Evolutionary conservation across 2,329 filamentous ascomycete genomes (phyloP).

Genomic region (Hypoxylon sp.): DNA sequence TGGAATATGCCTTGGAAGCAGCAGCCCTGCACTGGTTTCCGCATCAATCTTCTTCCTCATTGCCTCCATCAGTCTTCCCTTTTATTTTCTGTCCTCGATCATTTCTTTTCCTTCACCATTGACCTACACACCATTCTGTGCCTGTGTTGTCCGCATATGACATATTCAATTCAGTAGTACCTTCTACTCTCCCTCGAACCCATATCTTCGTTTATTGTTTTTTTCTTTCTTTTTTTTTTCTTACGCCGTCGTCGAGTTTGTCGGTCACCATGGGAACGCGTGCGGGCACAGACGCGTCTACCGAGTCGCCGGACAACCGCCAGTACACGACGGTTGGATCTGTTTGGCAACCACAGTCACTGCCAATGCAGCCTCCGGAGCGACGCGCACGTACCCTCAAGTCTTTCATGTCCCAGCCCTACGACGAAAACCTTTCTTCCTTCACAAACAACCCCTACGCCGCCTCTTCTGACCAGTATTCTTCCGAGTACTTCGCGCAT

Average conservation of each 20-base stretch:
- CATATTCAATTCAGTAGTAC: too few species aligned
- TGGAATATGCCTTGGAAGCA: neutral
- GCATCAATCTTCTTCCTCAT: too few species aligned
- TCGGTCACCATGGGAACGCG: conserved; percentile 20
- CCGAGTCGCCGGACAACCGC: conserved; percentile 32
- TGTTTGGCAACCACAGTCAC: conserved; percentile 58
- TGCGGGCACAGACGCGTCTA: neutral
- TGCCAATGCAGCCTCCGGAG: conserved; percentile 59
- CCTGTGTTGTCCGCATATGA: too few species aligned
- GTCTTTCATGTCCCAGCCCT: conserved; percentile 48
- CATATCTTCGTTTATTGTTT: neutral
- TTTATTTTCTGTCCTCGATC: too few species aligned
- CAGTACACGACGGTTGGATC: conserved; percentile 66
- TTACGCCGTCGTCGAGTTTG: neutral
- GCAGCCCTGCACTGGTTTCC: neutral
- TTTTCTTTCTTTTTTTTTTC: too few species aligned
- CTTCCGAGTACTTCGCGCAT: neutral
- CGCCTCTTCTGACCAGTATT: conserved; percentile 38
- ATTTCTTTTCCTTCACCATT: too few species aligned
- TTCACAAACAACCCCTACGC: conserved; percentile 35
- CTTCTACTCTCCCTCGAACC: neutral
- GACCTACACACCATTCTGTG: too few species aligned
- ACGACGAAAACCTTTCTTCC: conserved; percentile 34
- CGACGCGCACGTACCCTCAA: conserved; percentile 59
- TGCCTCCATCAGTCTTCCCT: too few species aligned